A percentile compares a stretch with the other conserved stretches of the same genome.
phyloP scores from a whole-genome alignment of 257 asterid genomes.

The Ophiorrhiza pumila region DNA sequence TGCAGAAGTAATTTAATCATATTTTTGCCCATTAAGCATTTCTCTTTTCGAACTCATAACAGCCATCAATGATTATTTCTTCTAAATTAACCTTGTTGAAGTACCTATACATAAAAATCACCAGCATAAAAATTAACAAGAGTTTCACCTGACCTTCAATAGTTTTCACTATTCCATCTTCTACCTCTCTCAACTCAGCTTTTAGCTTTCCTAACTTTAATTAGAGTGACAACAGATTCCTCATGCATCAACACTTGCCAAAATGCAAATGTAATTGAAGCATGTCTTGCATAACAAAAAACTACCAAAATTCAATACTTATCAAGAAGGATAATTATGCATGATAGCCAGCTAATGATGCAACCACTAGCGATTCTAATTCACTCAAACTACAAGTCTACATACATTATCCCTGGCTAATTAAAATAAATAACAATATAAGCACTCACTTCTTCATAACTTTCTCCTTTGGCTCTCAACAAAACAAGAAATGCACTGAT shows the following conservation, averaged over 20 bases:
- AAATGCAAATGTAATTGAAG: not conserved
- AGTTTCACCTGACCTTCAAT: not conserved
- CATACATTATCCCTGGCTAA: not conserved
- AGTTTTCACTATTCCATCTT: not conserved
- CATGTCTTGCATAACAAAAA: not conserved
- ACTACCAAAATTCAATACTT: not conserved
- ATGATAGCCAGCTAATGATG: not conserved
- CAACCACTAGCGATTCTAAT: not conserved
- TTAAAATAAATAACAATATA: not conserved
- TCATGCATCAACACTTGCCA: not conserved
- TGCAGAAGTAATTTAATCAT: not conserved
- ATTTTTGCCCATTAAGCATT: not conserved
- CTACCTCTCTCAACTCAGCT: not conserved
- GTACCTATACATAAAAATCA: not conserved
- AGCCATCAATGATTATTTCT: not conserved
- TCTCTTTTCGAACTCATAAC: not conserved
- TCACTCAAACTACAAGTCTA: not conserved
- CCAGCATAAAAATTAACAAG: not conserved
- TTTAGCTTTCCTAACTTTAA: not conserved
- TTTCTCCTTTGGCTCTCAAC: slow-evolving; percentile 95
- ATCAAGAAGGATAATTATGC: not conserved
- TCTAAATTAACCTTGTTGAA: not conserved
- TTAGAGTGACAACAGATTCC: not conserved
- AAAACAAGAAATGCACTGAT: slow-evolving; percentile 95
- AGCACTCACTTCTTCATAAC: slow-evolving; percentile 72